phyloP scores from a whole-genome alignment of 1,284 basidiomycete genomes.

The Melampsora americana region DNA sequence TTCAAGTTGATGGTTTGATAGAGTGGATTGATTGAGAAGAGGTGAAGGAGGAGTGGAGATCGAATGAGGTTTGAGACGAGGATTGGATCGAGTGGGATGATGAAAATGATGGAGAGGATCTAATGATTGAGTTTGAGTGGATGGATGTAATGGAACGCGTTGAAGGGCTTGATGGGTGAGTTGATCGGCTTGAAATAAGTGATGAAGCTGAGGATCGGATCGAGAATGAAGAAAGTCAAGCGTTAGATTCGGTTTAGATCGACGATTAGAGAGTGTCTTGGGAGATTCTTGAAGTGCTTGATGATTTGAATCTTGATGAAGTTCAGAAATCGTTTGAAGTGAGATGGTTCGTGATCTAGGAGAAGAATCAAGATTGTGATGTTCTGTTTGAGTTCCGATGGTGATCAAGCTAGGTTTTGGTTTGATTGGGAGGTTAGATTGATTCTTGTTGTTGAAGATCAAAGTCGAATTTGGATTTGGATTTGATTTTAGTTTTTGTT shows the following conservation, averaged over 20 bases:
- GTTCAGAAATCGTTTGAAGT: neutral
- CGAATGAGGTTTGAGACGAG: neutral
- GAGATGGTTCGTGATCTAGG: neutral
- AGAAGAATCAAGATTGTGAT: neutral
- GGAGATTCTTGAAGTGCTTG: neutral
- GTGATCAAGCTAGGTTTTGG: no score
- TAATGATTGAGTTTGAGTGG: neutral
- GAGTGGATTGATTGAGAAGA: no score
- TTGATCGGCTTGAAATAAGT: neutral
- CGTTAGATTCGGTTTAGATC: neutral
- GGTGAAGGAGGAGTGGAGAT: neutral
- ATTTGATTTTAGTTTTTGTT: neutral
- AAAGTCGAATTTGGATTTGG: neutral
- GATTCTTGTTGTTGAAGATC: neutral
- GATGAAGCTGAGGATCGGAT: neutral
- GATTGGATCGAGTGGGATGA: neutral
- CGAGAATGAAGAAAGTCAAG: neutral
- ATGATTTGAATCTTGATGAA: neutral
- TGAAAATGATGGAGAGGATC: neutral
- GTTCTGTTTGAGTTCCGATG: neutral
- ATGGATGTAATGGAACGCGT: no score
- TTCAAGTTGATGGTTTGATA: neutral
- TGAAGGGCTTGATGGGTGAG: no score
- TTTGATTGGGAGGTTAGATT: neutral
- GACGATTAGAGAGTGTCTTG: neutral